Percentiles rank a stretch among this genome's conserved stretches.
phyloP scores from a whole-genome alignment of 371 early-diverging fungal genomes.

The Neoconidiobolus thromboides region DNA sequence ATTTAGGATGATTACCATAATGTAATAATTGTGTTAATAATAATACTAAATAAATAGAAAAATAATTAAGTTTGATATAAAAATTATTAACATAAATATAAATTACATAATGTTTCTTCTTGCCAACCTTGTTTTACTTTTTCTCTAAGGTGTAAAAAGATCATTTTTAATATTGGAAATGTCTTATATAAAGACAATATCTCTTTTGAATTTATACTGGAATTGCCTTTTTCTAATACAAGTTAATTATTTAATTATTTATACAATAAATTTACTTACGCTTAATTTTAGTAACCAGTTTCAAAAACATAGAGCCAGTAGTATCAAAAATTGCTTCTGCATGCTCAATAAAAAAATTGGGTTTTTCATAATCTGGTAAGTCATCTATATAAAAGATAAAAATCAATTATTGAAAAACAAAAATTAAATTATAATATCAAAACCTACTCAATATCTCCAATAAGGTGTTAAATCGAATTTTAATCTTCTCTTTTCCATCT shows the following conservation, averaged over 20 bases:
- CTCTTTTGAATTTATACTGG: not conserved
- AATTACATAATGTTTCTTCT: not conserved
- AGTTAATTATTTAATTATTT: not conserved
- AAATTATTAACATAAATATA: not conserved
- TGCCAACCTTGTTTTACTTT: slow-evolving; percentile 1
- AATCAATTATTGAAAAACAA: not conserved
- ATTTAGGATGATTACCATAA: slow-evolving; percentile 41
- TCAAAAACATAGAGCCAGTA: not conserved
- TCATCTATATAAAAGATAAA: not conserved
- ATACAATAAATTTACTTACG: not conserved
- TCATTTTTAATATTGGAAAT: not conserved
- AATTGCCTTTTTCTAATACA: not conserved
- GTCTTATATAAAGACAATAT: not conserved
- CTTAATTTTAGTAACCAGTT: slow-evolving; percentile 1
- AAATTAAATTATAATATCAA: not conserved
- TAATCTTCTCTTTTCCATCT: not conserved
- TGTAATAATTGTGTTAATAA: slow-evolving; percentile 28
- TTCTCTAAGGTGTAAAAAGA: not conserved
- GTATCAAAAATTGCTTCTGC: not conserved
- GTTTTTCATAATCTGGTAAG: not conserved
- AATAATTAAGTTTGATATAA: not conserved
- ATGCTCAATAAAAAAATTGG: not conserved
- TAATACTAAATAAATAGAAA: slow-evolving; percentile 14
- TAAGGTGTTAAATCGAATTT: not conserved
- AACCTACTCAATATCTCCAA: not conserved